Base-by-base conservation (phyloP, 1,139 yeast genomes). In the Taphrina confusa region DNA sequence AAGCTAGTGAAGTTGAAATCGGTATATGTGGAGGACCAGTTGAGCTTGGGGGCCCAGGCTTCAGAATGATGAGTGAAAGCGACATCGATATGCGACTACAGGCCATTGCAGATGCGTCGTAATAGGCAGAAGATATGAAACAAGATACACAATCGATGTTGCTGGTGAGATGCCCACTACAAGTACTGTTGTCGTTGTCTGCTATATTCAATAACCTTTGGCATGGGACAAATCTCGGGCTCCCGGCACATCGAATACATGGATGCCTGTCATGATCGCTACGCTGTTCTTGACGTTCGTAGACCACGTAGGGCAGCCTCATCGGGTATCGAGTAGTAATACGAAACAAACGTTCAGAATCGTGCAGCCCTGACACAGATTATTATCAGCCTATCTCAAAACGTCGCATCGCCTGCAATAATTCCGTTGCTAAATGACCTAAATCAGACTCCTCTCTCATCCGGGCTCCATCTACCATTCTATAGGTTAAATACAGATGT, bases 61-160 rank as follows among this genome's bases (percentile, higher is more conserved):
- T 92, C 76, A 80, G 84, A 67, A 79, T 82, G 51, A 80, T 92
- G 70, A 78, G 84, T 12, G 80, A 86, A 6, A 96, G 89, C 50
- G 95, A 92, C 73, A 90, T 92, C 69, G 98, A 92, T 72, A 96
- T 89, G 74, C 80, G 98, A 70, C 79, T 92, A 70, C 87, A 91
- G 40, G 81, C 96, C 23, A 89, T 92, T 72, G 97, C 98, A 59
- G 98, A 92, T 75, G 92, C 88, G 75, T 98, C 92, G 76, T 92
- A 79, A 68, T 28, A 30, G n/a, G 12, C 14, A 30, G 12, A 30
- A 30, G 33, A 9, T 12, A 12, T 12, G 12, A 30, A 30, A 12
- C n/a, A n/a, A n/a, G n/a, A n/a, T n/a, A n/a, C n/a, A n/a, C n/a
- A n/a, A n/a, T n/a, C n/a, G n/a, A n/a, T n/a, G n/a, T n/a, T n/a